A percentile compares a stretch with the other conserved stretches of the same genome.
phyloP scores from a whole-genome alignment of 1,284 basidiomycete species.

The Mycosarcoma mackinlayi region DNA sequence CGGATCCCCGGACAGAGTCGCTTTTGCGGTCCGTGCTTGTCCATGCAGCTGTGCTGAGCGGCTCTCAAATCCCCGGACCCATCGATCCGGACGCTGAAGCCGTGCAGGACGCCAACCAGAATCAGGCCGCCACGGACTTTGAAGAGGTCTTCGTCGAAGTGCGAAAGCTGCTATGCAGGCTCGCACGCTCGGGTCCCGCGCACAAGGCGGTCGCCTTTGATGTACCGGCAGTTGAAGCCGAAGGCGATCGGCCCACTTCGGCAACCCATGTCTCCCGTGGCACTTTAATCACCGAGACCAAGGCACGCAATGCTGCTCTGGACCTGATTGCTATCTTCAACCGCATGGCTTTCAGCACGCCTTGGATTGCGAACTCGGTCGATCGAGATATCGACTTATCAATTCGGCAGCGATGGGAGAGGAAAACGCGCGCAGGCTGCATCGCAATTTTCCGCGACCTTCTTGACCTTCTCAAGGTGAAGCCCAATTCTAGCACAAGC shows the following conservation, averaged over 20 bases:
- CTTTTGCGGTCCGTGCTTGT: conserved; percentile 56
- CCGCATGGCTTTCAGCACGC: conserved; percentile 63
- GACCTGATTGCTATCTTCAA: conserved; percentile 65
- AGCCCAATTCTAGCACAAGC: conserved; percentile 4
- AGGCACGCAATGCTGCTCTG: conserved; percentile 52
- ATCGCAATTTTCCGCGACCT: conserved; percentile 63
- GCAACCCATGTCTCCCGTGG: conserved; percentile 8
- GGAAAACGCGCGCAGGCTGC: conserved; percentile 51
- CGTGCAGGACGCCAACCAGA: conserved; percentile 10
- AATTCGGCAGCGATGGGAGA: conserved; percentile 41
- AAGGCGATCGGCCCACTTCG: conserved; percentile 11
- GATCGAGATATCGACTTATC: conserved; percentile 33
- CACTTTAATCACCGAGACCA: conserved; percentile 19
- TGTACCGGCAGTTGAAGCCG: conserved; percentile 2
- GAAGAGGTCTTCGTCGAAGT: conserved; percentile 54
- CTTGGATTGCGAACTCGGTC: conserved; percentile 54
- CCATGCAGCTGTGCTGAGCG: conserved; percentile 59
- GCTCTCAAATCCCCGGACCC: conserved; percentile 43
- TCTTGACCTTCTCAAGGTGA: conserved; percentile 51
- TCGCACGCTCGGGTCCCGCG: conserved; percentile 24
- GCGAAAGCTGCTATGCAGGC: conserved; percentile 42
- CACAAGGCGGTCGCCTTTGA: conserved; percentile 27
- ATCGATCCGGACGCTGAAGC: conserved; percentile 39
- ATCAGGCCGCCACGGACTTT: conserved; percentile 20
- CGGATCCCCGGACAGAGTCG: conserved; percentile 41